Base-by-base conservation (phyloP, 2,329 filamentous ascomycete genomes). In the Pseudogymnoascus sp. region DNA sequence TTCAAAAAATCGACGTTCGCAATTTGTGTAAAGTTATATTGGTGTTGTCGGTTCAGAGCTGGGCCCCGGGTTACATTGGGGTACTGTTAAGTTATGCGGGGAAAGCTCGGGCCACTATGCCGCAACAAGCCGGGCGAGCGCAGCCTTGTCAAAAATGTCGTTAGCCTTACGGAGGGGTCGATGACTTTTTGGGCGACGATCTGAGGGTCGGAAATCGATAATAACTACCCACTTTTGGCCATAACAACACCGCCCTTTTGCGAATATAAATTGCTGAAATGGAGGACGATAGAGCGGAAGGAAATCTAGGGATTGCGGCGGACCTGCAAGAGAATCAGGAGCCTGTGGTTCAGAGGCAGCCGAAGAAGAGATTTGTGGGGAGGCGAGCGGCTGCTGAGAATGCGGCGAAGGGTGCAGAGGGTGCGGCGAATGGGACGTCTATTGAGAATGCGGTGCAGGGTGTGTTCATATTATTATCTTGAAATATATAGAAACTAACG, bases 291-390 rank as follows among this genome's bases (percentile, higher is more conserved):
- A 78, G 89, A 67, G 84, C 82, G 33, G 78, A 84, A 64, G 82
- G 85, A 33, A 88, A 91, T 69, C 75, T 93, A 28, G 88, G 88
- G 62, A 80, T 88, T 41, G 85, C 85, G 11, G 80, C 83, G 59
- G 84, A 88, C 65, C 84, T 88, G 39, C 85, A 86, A 65, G 80
- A 82, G 69, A 76, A 72, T 57, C 80, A 79, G 62, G 73, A 77
- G 22, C 74, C 74, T 6, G 67, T 78, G 18, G 71, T 71, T 1
- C 73, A 75, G 57, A 90, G 82, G 71, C 88, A 93, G 69, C 94
- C 94, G 20, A 96, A 90, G 78, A 92, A 93, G 75, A 84, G 93
- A 62, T 99, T 99, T 67, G 88, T 99, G 15, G 94, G 94, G 30
- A 82, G 91, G 66, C 85, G 87, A 68, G 83, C 89, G 20, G 90